These are phyloP conservation scores for Amanita molliuscula DNA, from an alignment of 768 basidiomycete genomes.

Conservation along the genomic window DNA sequence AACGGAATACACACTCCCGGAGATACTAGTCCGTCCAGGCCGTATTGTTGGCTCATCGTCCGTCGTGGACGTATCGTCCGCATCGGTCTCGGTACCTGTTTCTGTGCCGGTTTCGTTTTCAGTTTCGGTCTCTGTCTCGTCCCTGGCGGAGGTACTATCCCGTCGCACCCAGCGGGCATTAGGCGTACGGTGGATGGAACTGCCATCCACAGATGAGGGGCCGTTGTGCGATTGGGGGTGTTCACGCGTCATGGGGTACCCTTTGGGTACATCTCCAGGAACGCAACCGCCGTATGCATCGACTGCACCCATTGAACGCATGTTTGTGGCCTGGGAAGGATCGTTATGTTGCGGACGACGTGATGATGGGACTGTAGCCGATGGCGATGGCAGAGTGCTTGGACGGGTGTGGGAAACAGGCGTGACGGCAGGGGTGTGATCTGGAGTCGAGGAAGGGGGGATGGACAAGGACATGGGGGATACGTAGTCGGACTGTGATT, in stretches of 20 bases:
- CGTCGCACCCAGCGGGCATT: constrained; percentile 5
- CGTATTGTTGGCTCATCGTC: constrained; percentile 82
- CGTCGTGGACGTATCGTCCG: constrained; percentile 47
- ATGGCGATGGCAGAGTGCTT: constrained; percentile 4
- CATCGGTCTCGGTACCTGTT: constrained; percentile 30
- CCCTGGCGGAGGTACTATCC: constrained; percentile 12
- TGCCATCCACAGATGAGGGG: not conserved
- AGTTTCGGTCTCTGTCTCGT: constrained; percentile 24
- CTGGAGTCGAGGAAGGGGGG: constrained; percentile 14
- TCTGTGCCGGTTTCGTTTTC: constrained; percentile 21
- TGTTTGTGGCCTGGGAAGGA: constrained; percentile 4
- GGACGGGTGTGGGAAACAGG: not conserved
- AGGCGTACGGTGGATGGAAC: constrained; percentile 2
- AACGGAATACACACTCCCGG: constrained; percentile 18
- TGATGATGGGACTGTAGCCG: not conserved
- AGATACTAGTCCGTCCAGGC: constrained; percentile 18
- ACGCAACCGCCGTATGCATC: constrained; percentile 39
- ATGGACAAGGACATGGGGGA: constrained; percentile 9
- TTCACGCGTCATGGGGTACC: constrained; percentile 1
- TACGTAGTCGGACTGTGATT: constrained; percentile 14
- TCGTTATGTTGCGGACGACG: constrained; percentile 10
- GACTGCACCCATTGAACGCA: constrained; percentile 40
- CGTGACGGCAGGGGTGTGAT: constrained; percentile 4
- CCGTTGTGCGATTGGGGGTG: not conserved
- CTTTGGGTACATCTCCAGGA: constrained; percentile 14